Conservation (phyloP, 1,284 basidiomycete genomes). For the Tilletiopsis washingtonensis region DNA sequence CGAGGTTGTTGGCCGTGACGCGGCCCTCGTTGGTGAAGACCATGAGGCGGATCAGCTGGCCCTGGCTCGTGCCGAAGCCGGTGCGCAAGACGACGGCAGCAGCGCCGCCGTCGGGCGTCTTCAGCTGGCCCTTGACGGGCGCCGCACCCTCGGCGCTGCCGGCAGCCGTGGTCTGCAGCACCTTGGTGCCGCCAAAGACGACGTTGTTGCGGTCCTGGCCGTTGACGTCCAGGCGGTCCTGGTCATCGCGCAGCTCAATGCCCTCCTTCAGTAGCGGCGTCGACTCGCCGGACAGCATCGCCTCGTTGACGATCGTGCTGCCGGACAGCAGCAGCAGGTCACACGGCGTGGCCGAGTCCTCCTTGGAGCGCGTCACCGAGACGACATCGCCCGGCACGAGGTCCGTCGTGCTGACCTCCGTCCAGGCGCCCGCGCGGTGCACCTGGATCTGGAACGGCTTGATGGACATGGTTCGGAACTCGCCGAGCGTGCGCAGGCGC, state of each 20-base stretch:
- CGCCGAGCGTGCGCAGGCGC: constrained; percentile 43
- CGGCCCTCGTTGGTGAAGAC: constrained; percentile 46
- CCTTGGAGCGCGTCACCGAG: constrained; percentile 42
- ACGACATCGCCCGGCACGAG: constrained; percentile 45
- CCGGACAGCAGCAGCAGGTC: constrained; percentile 38
- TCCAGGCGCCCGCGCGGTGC: constrained; percentile 38
- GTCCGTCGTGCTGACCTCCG: constrained; percentile 33
- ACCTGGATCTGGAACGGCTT: constrained; percentile 42
- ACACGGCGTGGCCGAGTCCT: constrained; percentile 43
- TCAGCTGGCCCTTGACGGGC: constrained; percentile 10
- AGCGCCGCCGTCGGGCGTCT: constrained; percentile 41
- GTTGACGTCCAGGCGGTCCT: constrained; percentile 41
- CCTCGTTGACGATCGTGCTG: constrained; percentile 44
- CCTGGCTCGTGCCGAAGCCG: constrained; percentile 46
- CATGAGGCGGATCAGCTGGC: constrained; percentile 46
- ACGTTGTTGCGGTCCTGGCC: constrained; percentile 43
- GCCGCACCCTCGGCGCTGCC: constrained; percentile 5
- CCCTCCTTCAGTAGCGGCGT: constrained; percentile 46
- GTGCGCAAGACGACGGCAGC: constrained; percentile 42
- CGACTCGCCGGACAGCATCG: constrained; percentile 46
- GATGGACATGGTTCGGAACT: constrained; percentile 47
- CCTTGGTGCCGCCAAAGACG: constrained; percentile 46
- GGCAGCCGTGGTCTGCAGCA: constrained; percentile 40
- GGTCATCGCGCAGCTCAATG: constrained; percentile 39
- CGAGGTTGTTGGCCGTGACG: constrained; percentile 44